Evolutionary conservation across 1,284 basidiomycete genomes (phyloP).

Genomic region (Entoloma clypeatum): DNA sequence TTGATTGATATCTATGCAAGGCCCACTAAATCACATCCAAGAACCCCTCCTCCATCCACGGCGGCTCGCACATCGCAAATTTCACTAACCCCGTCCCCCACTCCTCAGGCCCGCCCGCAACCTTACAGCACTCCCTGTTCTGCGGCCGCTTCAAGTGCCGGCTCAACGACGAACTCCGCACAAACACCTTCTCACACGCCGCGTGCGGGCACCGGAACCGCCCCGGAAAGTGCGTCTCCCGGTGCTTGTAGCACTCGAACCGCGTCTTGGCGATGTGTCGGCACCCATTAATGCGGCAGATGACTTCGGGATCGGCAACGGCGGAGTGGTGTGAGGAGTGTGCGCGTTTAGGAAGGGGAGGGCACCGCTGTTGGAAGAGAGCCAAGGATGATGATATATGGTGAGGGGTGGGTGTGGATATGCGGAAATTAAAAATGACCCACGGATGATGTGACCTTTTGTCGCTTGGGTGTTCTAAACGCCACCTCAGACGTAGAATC

Average conservation of each 20-base stretch:
- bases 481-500: too few relatives aligned
- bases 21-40: conserved; percentile 12
- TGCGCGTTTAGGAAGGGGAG: conserved; percentile 4
- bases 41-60: conserved; percentile 18
- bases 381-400: neutral
- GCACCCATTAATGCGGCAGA: conserved; percentile 22
- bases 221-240: conserved; percentile 22
- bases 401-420: too few relatives aligned
- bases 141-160: conserved; percentile 20
- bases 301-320: conserved; percentile 13
- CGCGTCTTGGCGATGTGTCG: conserved; percentile 19
- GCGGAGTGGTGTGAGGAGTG: conserved; percentile 8
- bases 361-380: too few relatives aligned
- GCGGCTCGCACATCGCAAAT: conserved; percentile 16
- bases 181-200: conserved; percentile 16
- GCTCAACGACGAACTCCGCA: conserved; percentile 20
- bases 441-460: too few relatives aligned
- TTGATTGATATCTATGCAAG: neutral
- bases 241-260: conserved; percentile 22
- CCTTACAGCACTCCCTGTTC: conserved; percentile 11
- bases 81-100: conserved; percentile 19
- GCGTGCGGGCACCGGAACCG: conserved; percentile 22
- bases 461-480: too few relatives aligned
- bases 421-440: too few relatives aligned
- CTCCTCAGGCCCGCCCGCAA: conserved; percentile 13